Evolutionary conservation across 2,329 filamentous ascomycete species (phyloP).

Genomic region (Colletotrichum sp.): DNA sequence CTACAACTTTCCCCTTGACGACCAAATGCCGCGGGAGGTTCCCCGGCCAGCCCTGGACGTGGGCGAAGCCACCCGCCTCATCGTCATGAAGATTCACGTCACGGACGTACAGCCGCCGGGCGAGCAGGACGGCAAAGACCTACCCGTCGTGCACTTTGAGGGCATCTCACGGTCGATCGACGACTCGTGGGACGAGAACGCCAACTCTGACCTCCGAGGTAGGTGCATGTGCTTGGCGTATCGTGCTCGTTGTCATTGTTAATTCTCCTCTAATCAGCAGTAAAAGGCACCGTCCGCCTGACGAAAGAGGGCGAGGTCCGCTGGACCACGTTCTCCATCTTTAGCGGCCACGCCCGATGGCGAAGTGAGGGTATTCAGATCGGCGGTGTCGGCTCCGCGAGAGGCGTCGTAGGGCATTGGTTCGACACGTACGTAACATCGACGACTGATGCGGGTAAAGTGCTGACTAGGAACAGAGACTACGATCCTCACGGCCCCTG

Average conservation of each 20-base stretch:
- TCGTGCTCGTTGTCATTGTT: neutral
- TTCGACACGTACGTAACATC: constrained; percentile 67
- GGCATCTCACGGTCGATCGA: constrained; percentile 69
- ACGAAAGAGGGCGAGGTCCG: constrained; percentile 74
- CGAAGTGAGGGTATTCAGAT: constrained; percentile 79
- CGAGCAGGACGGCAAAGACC: constrained; percentile 58
- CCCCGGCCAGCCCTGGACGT: constrained; percentile 58
- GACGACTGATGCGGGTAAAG: neutral
- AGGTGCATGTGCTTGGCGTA: constrained; percentile 29
- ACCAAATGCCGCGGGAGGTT: constrained; percentile 42
- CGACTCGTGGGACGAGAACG: constrained; percentile 70
- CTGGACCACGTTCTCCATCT: constrained; percentile 74
- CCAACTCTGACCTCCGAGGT: constrained; percentile 70
- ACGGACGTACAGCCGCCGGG: constrained; percentile 65
- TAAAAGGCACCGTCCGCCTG: constrained; percentile 63
- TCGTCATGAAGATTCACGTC: constrained; percentile 70
- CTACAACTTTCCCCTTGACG: constrained; percentile 69
- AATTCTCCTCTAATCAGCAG: constrained; percentile 24
- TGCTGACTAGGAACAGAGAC: constrained; percentile 48
- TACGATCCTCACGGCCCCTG: constrained; percentile 72
- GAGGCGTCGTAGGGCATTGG: constrained; percentile 78
- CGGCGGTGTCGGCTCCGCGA: constrained; percentile 67
- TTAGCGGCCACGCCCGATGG: constrained; percentile 72
- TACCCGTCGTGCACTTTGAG: constrained; percentile 72
- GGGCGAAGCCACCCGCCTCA: constrained; percentile 73